These are phyloP conservation scores for Cymbopogon citratus DNA, from an alignment of 176 grass and related monocot species.

Conservation along the genomic window DNA sequence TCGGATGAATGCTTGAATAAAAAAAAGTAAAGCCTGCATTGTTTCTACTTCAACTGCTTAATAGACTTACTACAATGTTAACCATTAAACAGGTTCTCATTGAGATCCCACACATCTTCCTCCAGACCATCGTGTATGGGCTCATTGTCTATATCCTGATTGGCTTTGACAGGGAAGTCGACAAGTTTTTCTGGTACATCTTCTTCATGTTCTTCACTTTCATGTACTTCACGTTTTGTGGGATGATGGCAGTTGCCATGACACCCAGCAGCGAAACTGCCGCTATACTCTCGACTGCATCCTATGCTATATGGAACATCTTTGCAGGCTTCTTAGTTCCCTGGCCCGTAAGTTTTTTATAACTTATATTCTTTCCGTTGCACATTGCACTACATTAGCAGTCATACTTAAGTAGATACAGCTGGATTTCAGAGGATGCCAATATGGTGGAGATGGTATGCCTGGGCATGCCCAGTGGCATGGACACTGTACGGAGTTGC, in stretches of 20 bases:
- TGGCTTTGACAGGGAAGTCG: not conserved
- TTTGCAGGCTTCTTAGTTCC: no score
- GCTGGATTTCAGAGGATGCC: no score
- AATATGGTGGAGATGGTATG: no score
- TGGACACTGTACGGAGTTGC: not conserved
- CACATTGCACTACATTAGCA: no score
- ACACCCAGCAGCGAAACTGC: no score
- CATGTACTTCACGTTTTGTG: conserved; percentile 36
- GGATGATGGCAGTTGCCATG: no score
- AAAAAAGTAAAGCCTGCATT: no score
- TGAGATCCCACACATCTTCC: not conserved
- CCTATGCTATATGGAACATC: no score
- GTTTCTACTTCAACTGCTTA: not conserved
- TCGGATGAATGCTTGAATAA: not conserved
- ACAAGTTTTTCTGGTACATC: conserved; percentile 59
- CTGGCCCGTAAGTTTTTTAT: no score
- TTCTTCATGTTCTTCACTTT: conserved; percentile 71
- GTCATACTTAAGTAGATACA: no score
- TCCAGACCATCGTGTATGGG: not conserved
- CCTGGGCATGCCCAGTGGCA: conserved; percentile 33
- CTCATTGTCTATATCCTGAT: not conserved
- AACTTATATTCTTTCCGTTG: no score
- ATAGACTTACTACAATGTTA: not conserved
- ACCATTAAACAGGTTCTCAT: not conserved
- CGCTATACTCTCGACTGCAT: no score